Base-by-base conservation (phyloP, 305 asterid genomes). In the Coffea humblotiana region DNA sequence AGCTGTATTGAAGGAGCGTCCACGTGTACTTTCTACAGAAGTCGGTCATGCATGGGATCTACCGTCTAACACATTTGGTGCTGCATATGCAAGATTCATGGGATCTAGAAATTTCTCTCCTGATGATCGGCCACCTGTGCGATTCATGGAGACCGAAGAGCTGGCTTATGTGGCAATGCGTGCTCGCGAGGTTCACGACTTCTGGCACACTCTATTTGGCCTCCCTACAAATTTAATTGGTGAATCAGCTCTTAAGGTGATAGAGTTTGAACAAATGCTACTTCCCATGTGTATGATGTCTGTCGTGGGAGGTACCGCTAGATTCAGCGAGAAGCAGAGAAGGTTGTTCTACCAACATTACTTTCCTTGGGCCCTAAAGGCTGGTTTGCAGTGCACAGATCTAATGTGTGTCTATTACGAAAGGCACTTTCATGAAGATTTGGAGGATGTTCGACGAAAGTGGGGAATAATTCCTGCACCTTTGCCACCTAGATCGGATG, bases 41-140 rank as follows among this genome's bases (percentile, higher is more conserved):
- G 98, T 96, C 58, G 89, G 96, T 1, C 97, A 90, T 76, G 97
- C 98, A 23, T 96, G 98, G 98, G 99, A 96, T 84, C 86, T 90
- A 29, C 96, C 97, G 27, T 77, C 90, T 4, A 94, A 94, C 86
- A 94, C 99, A 77, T 96, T 96, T 69, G 99, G 99, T 40, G 95
- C 97, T 60, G 99, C 99, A 35, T 96, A 96, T 79, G 97, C 98
- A 49, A 90, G 84, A 27, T 96, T 96, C 72, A 96, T 96, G 99
- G 99, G 97, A 84, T 91, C 97, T 29, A 87, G 98, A 79, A 96
- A 94, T 71, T 95, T 95, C 88, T 94, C 99, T 65, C 99, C 98
- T 0, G 94, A 94, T 82, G 97, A 95, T 68, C 83, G 98, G 52
- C 98, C 98, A 56, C 99, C 99, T 0, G 96, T 94, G 78, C 89